phyloP scores from a whole-genome alignment of 2,329 filamentous ascomycete species.

The Aspergillus chevalieri region DNA sequence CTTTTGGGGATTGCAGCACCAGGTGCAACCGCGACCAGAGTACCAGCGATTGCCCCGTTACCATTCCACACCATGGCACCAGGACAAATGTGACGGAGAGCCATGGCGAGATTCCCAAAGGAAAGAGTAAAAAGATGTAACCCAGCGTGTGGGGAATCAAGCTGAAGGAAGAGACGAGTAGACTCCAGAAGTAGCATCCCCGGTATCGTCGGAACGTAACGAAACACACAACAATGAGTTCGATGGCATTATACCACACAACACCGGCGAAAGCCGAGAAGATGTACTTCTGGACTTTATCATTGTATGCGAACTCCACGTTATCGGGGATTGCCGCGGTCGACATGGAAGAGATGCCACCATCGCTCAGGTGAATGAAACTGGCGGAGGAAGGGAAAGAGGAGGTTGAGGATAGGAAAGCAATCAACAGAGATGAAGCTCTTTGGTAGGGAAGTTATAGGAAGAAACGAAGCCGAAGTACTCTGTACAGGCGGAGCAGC shows the following conservation, averaged over 20 bases:
- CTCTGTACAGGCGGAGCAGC: not conserved
- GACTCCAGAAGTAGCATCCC: slow-evolving; percentile 44
- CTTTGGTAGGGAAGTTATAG: not conserved
- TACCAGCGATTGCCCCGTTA: slow-evolving; percentile 42
- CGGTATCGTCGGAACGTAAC: slow-evolving; percentile 38
- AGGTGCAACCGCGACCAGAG: slow-evolving; percentile 44
- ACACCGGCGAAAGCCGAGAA: slow-evolving; percentile 16
- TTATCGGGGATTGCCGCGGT: slow-evolving; percentile 1
- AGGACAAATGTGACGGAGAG: slow-evolving; percentile 33
- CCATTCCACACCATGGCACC: slow-evolving; percentile 37
- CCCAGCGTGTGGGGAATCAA: slow-evolving; percentile 37
- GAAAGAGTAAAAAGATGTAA: slow-evolving; percentile 39
- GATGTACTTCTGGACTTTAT: slow-evolving; percentile 6
- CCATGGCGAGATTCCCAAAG: slow-evolving; percentile 23
- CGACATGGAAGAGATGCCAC: slow-evolving; percentile 12
- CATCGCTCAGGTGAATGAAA: slow-evolving; percentile 8
- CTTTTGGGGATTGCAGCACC: slow-evolving; percentile 29
- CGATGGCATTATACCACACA: slow-evolving; percentile 20
- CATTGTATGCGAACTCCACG: not conserved
- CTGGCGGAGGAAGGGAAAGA: not conserved
- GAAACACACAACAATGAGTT: slow-evolving; percentile 34
- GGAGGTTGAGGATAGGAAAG: not conserved
- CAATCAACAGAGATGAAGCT: not conserved
- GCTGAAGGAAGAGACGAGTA: slow-evolving; percentile 36
- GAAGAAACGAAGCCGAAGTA: not conserved